These are phyloP conservation scores for Euphorbia celastroides DNA, from an alignment of 441 rosid genomes.

Conservation along the genomic window DNA sequence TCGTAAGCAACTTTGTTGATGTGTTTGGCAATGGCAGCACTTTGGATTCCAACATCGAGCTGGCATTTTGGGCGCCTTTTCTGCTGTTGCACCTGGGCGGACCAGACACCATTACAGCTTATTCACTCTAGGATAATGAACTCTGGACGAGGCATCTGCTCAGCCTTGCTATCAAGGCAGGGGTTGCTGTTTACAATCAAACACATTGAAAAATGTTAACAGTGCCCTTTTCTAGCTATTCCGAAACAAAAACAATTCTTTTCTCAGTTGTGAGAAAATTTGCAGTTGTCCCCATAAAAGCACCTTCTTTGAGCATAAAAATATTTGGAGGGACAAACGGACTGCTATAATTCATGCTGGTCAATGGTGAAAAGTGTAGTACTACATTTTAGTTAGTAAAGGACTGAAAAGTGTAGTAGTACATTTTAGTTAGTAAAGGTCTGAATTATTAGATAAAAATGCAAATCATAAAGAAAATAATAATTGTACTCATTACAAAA, in stretches of 20 bases:
- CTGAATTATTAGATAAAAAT: too few relatives aligned
- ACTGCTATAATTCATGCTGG: too few relatives aligned
- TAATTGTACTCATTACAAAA: conserved; percentile 8
- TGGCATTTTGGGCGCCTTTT: conserved; percentile 38
- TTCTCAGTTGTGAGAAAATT: conserved; percentile 39
- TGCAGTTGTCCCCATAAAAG: conserved; percentile 45
- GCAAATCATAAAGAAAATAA: conserved; percentile 8
- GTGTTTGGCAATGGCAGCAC: neutral
- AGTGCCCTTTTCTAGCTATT: too few relatives aligned
- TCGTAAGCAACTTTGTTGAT: conserved; percentile 10
- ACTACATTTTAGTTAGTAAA: too few relatives aligned
- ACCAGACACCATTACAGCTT: conserved; percentile 34
- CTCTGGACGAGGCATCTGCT: conserved; percentile 36
- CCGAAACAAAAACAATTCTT: too few relatives aligned
- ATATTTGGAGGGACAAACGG: conserved; percentile 10
- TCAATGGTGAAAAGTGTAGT: too few relatives aligned
- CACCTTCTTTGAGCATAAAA: conserved; percentile 49
- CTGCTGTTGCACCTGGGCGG: conserved; percentile 41
- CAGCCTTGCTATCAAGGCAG: conserved; percentile 3
- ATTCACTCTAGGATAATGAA: conserved; percentile 41
- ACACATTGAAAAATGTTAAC: too few relatives aligned
- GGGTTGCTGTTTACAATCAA: conserved; percentile 19
- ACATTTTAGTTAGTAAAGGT: too few relatives aligned
- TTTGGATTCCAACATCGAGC: neutral
- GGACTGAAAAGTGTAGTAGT: too few relatives aligned